Evolutionary conservation across 257 asterid genomes (phyloP).

Genomic region (Leptodermis oblonga): DNA sequence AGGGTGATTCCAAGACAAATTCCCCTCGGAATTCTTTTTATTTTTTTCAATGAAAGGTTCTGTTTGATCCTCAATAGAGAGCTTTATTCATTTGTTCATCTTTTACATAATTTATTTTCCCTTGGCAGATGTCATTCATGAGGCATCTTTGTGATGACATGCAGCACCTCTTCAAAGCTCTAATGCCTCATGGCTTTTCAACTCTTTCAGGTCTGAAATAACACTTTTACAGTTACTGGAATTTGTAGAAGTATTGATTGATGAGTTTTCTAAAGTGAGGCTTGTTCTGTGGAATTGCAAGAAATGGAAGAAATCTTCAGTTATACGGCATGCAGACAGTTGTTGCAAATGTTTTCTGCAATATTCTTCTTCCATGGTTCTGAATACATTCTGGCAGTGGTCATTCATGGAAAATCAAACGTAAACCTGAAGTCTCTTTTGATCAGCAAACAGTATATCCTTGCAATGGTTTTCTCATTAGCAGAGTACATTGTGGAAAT

Average conservation of each 20-base stretch:
- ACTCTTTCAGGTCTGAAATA: constrained; percentile 48
- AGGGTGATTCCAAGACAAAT: background rate
- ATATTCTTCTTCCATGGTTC: constrained; percentile 65
- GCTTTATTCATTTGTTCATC: background rate
- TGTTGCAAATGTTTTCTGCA: constrained; percentile 60
- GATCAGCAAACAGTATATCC: constrained; percentile 55
- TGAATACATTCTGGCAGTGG: constrained; percentile 59
- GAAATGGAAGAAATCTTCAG: constrained; percentile 65
- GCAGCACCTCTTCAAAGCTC: constrained; percentile 30
- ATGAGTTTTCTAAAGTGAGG: constrained; percentile 21
- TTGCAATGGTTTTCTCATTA: constrained; percentile 69
- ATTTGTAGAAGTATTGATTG: constrained; percentile 7
- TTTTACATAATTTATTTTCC: background rate
- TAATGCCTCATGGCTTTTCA: constrained; percentile 29
- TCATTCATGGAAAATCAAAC: constrained; percentile 59
- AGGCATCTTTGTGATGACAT: constrained; percentile 27
- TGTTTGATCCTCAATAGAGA: background rate
- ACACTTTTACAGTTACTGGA: constrained; percentile 3
- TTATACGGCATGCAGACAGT: constrained; percentile 60
- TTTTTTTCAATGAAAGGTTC: background rate
- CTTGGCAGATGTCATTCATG: constrained; percentile 28
- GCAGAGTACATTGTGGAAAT: constrained; percentile 67
- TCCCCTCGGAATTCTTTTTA: too few relatives aligned
- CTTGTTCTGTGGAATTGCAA: constrained; percentile 23
- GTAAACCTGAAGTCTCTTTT: constrained; percentile 66